Base-by-base conservation (phyloP, 495 filamentous ascomycete species). In the Aspergillus affinis region DNA sequence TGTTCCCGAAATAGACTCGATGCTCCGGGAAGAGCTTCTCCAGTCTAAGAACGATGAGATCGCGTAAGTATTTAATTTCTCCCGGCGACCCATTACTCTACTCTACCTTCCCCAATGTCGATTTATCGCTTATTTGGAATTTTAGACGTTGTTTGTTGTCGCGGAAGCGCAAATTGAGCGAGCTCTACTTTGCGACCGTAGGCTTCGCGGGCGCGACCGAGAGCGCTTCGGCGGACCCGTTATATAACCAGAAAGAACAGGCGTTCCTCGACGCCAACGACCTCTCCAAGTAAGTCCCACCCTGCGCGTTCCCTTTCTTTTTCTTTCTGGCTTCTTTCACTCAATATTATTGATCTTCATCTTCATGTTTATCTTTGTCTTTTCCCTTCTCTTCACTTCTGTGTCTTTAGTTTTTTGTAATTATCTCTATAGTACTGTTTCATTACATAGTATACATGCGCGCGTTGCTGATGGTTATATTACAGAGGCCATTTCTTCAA, bases 151-250 rank as follows among this genome's bases (percentile, higher is more conserved):
- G 87, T 82, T 81, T 86, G 78, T 76, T 74, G 76, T 88, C 88
- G 78, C 88, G 90, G 69, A 90, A 92, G 82, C 86, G 88, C 72
- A 93, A 93, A 76, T 78, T 96, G 69, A 86, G 84, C 66, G 88
- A 91, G 77, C 83, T 96, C 65, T 93, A 87, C 78, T 76, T 74
- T 74, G 76, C 78, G 69, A 82, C 81, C 69, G 75, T 82, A 63
- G 71, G 72, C 58, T 72, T 75, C 64, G 71, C 71, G 67, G 74
- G 75, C 74, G 76, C 76, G 72, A 76, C 77, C 71, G 86, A 85
- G 63, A 71, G 74, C 72, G 74, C 76, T 59, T 63, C 79, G 51
- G 76, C 75, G 66, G 84, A 89, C 66, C 75, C 79, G 60, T 80
- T 79, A 60, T 75, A 76, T 67, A 70, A 76, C 55, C 67, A 76